These are phyloP conservation scores for Aureobasidium sp. DNA, from an alignment of 2,329 filamentous ascomycete species.

Conservation along the genomic window DNA sequence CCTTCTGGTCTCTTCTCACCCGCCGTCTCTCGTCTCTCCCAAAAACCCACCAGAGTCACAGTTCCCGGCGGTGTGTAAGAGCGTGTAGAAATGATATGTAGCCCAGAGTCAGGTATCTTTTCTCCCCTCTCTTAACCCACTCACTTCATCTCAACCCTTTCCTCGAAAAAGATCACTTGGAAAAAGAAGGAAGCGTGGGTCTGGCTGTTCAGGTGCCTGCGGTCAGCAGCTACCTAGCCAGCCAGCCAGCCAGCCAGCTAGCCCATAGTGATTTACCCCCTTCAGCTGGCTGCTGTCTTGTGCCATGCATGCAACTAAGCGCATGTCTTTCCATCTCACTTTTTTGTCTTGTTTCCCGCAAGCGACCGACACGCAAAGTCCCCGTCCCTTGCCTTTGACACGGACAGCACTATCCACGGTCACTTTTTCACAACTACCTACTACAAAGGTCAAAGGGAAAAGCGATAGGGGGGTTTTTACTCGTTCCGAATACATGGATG, in stretches of 20 bases:
- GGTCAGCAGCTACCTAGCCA: no score
- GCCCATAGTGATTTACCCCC: background rate
- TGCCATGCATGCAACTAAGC: background rate
- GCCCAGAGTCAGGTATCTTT: background rate
- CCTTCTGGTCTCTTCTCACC: background rate
- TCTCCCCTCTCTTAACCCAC: no score
- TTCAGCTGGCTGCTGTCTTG: background rate
- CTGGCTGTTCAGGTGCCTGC: background rate
- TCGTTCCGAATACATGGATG: no score
- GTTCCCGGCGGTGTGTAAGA: background rate
- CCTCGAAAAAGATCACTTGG: no score
- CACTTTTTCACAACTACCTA: no score
- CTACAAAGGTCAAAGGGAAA: background rate
- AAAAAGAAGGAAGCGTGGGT: background rate
- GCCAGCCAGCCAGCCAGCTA: background rate
- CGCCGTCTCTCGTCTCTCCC: background rate
- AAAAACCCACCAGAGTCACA: background rate
- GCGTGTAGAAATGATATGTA: background rate
- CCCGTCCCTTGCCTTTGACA: no score
- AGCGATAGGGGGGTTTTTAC: no score
- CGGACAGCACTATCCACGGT: no score
- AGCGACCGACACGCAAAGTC: no score
- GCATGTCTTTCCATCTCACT: background rate
- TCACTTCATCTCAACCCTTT: no score
- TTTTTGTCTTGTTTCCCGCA: background rate